These are phyloP conservation scores for Podospora anserina DNA, from an alignment of 495 filamentous ascomycete genomes.

Conservation along the genomic window DNA sequence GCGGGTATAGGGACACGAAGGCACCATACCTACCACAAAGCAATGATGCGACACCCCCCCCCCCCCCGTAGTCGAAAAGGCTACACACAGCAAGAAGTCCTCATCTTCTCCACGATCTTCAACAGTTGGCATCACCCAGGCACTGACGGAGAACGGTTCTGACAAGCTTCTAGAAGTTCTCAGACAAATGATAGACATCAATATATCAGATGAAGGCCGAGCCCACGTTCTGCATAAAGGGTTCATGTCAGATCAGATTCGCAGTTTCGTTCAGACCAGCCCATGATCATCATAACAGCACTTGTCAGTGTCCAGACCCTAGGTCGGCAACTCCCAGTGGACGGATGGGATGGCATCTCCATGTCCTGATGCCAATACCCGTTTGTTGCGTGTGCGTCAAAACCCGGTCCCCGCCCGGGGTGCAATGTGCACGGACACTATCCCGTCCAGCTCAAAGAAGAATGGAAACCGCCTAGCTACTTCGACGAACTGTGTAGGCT, in stretches of 20 bases:
- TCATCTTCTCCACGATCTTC: conserved; percentile 1
- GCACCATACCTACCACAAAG: background rate
- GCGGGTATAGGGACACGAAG: too few relatives aligned
- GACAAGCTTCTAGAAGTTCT: conserved; percentile 7
- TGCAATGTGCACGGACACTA: conserved; percentile 8
- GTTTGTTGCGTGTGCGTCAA: conserved; percentile 3
- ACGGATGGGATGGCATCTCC: background rate
- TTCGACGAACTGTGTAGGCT: too few relatives aligned
- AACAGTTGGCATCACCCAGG: background rate
- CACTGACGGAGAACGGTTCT: conserved; percentile 2
- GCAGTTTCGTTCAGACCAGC: conserved; percentile 4
- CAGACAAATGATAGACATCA: background rate
- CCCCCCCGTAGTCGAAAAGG: background rate
- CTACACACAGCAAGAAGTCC: background rate
- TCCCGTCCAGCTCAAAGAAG: background rate
- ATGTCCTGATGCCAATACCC: background rate
- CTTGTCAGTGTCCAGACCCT: background rate
- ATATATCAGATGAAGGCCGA: conserved; percentile 4
- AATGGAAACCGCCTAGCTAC: too few relatives aligned
- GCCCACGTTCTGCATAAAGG: conserved; percentile 2
- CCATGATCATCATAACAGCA: background rate
- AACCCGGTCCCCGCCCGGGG: conserved; percentile 4
- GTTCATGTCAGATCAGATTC: conserved; percentile 2
- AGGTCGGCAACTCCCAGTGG: background rate
- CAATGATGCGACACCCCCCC: background rate